Evolutionary conservation across 2,329 filamentous ascomycete species (phyloP).

Genomic region (Fusarium nodosum): DNA sequence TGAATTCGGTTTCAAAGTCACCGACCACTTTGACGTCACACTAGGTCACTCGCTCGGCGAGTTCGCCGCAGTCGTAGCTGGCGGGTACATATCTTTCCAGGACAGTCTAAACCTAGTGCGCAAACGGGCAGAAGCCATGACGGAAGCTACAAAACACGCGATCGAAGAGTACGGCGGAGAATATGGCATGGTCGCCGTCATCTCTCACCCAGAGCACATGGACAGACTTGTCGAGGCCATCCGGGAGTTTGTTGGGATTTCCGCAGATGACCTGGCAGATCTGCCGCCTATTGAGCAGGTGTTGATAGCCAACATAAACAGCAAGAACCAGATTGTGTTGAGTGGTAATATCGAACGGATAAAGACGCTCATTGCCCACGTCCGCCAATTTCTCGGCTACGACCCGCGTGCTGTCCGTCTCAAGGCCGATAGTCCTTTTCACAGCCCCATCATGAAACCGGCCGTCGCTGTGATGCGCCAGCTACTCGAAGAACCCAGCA

Average conservation of each 20-base stretch:
- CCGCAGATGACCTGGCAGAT: slow-evolving; percentile 75
- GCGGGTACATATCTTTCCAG: slow-evolving; percentile 81
- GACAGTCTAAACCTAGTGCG: slow-evolving; percentile 85
- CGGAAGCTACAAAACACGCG: slow-evolving; percentile 77
- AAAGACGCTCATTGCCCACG: slow-evolving; percentile 82
- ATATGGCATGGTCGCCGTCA: slow-evolving; percentile 94
- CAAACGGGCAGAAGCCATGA: slow-evolving; percentile 85
- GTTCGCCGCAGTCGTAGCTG: slow-evolving; percentile 90
- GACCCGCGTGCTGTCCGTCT: slow-evolving; percentile 89
- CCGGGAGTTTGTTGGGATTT: slow-evolving; percentile 81
- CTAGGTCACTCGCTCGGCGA: slow-evolving; percentile 93
- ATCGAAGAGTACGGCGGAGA: slow-evolving; percentile 78
- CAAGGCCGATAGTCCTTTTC: slow-evolving; percentile 90
- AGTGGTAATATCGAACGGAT: slow-evolving; percentile 89
- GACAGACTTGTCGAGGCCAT: slow-evolving; percentile 78
- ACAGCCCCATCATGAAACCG: slow-evolving; percentile 91
- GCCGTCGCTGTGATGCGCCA: slow-evolving; percentile 80
- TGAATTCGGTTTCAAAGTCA: slow-evolving; percentile 82
- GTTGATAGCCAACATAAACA: slow-evolving; percentile 92
- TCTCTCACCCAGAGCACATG: slow-evolving; percentile 87
- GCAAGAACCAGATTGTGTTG: slow-evolving; percentile 94
- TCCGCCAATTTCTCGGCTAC: slow-evolving; percentile 90
- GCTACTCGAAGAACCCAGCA: slow-evolving; percentile 72
- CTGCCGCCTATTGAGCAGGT: slow-evolving; percentile 87
- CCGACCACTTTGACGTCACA: slow-evolving; percentile 81